Evolutionary conservation across 2,329 filamentous ascomycete genomes (phyloP), one percentile per base, ranked within the genome.

Genomic region (Xenoacremonium recifei): DNA sequence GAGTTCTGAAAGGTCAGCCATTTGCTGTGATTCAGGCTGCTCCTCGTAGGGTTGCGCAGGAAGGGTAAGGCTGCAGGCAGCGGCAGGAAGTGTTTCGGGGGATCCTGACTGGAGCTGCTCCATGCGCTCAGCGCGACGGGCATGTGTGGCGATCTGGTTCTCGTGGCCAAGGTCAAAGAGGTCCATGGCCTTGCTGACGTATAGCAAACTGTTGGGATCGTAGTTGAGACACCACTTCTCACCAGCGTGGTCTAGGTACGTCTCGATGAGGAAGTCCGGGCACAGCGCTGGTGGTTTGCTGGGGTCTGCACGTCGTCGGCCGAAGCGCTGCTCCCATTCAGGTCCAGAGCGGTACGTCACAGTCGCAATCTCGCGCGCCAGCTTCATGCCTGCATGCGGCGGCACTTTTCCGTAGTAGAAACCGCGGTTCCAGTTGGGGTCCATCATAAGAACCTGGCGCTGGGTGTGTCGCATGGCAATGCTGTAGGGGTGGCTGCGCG

Each of bases 401-500:
- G 93, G 93, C 6, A 99, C 82, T 31, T 75, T 72, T 58, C 84
- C 85, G 62, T 96, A 95, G 73, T 97, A 97, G 70, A 92, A 95
- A 2, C 93, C 93, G 25, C 93, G 82, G 54, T 89, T 88, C 93
- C 93, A 99, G 59, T 95, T 90, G 3, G 91, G 90, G 59, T 99
- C 93, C 86, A 96, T 96, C 91, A 99, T 97, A 35, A 99, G 78
- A 1, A 96, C 93, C 70, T 97, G 93, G 20, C 93, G 84, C 68
- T 99, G 93, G 0, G 92, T 96, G 68, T 99, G 93, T 40, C 93
- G 84, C 92, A 99, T 96, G 23, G 93, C 93, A 63, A 99, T 96
- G 65, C 91, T 95, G 71, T 99, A 99, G 1, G 93, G 93, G 63
- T 99, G 93, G 55, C 87, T 95, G 50, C 93, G 78, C 1, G 92